A percentile compares a stretch with the other conserved stretches of the same genome.
phyloP scores from a whole-genome alignment of 2,329 filamentous ascomycete species.

The Fonsecaea multimorphosa region DNA sequence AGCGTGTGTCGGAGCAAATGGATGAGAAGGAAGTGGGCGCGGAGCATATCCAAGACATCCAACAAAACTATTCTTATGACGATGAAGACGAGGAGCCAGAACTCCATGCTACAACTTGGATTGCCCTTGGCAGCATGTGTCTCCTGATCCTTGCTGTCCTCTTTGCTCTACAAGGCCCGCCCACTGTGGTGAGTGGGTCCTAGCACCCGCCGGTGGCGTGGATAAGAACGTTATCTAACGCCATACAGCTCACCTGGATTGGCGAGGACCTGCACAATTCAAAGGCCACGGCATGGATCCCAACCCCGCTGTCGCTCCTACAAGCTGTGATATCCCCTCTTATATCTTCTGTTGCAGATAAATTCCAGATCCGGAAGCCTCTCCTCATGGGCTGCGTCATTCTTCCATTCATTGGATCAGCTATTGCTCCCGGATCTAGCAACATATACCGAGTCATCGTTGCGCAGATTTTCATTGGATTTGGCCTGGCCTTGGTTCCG shows the following conservation, averaged over 20 bases:
- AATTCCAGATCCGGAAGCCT: slow-evolving; percentile 25
- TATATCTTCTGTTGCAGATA: slow-evolving; percentile 21
- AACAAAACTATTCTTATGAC: background rate
- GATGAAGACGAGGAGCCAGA: slow-evolving; percentile 41
- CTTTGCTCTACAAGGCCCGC: slow-evolving; percentile 4
- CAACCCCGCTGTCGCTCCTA: slow-evolving; percentile 13
- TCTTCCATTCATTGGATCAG: slow-evolving; percentile 23
- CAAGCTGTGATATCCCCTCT: slow-evolving; percentile 26
- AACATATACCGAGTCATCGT: slow-evolving; percentile 23
- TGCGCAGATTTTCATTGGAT: slow-evolving; percentile 23
- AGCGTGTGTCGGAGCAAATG: too few relatives aligned
- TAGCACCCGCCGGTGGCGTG: background rate
- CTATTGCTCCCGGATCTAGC: slow-evolving; percentile 29
- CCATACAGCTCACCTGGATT: background rate
- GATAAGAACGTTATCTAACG: background rate
- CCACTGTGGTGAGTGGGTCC: background rate
- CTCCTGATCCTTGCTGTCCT: slow-evolving; percentile 13
- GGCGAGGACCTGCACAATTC: background rate
- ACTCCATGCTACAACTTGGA: slow-evolving; percentile 16
- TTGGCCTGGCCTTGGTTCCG: slow-evolving; percentile 10
- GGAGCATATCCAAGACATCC: too few relatives aligned
- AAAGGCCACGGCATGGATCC: slow-evolving; percentile 14
- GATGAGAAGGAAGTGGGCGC: too few relatives aligned
- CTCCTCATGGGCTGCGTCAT: slow-evolving; percentile 8
- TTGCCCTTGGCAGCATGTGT: slow-evolving; percentile 17